Evolutionary conservation across 2,329 filamentous ascomycete species (phyloP), one percentile per base, ranked within the genome.

Genomic region (Neobulgaria alba): DNA sequence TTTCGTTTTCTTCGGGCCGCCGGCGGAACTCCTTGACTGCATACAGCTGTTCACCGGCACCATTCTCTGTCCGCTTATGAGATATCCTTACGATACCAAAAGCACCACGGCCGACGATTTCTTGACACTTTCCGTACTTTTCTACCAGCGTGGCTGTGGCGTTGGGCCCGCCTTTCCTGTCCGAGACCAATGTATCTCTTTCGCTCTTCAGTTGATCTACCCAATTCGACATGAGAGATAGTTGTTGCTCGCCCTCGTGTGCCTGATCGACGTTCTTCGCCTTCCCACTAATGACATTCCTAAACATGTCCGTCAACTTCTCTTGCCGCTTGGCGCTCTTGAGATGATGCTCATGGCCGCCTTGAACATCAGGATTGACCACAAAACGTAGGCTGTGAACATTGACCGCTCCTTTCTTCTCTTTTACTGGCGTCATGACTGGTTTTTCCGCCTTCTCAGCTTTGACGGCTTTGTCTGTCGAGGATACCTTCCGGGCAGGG

Each of bases 21-120:
- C 90, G 84, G 44, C 90, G 86, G 67, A 98, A 98, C 63, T 98
- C 92, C 66, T 98, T 98, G 59, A 98, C 90, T 29, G 92, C 92
- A 58, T 92, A 98, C 8, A 98, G 73, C 66, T 93, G 89, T 66
- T 96, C 92, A 55, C 75, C 80, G 20, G 72, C 72, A 53, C 87
- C 83, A 56, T 81, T 85, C 10, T 87, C 84, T 46, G 93, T 75
- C 46, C 87, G 82, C 67, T 98, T 98, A 75, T 96, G 92, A 12
- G 90, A 95, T 63, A 96, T 95, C 46, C 92, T 79, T 50, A 98
- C 92, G 49, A 98, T 94, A 42, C 92, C 92, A 63, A 98, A 98
- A 31, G 92, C 92, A 46, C 92, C 92, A 29, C 90, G 86, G 15
- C 92, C 92, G 17, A 98, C 87, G 23, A 98, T 80, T 62, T 98